phyloP scores from a whole-genome alignment of 2,329 filamentous ascomycete genomes.

The Aspergillus sp. region DNA sequence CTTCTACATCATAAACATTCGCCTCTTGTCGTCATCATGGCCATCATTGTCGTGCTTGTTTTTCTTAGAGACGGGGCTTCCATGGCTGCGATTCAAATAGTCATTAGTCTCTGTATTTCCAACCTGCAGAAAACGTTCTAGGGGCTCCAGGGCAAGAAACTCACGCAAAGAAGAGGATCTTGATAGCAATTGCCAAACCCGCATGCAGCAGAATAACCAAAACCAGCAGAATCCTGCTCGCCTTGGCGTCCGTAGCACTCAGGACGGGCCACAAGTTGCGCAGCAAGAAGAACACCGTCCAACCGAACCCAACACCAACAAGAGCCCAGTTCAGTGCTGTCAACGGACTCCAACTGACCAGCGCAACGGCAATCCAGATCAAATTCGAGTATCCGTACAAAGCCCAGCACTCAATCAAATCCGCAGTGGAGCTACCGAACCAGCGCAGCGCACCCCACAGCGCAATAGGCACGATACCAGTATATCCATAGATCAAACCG shows the following conservation, averaged over 20 bases:
- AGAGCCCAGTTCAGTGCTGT: conserved; percentile 88
- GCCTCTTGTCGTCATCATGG: conserved; percentile 20
- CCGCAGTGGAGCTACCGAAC: conserved; percentile 90
- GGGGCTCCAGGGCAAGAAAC: conserved; percentile 16
- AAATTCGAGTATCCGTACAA: conserved; percentile 95
- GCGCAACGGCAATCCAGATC: conserved; percentile 91
- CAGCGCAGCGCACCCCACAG: conserved; percentile 87
- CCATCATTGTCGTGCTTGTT: conserved; percentile 28
- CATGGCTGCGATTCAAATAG: conserved; percentile 41
- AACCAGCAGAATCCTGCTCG: conserved; percentile 78
- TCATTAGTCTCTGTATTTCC: neutral
- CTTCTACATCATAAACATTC: conserved; percentile 22
- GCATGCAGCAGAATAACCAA: conserved; percentile 79
- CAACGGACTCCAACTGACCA: conserved; percentile 84
- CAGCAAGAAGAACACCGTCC: conserved; percentile 76
- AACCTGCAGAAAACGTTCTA: conserved; percentile 7
- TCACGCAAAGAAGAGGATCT: conserved; percentile 88
- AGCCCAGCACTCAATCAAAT: conserved; percentile 90
- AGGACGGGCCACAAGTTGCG: conserved; percentile 87
- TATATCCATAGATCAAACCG: conserved; percentile 93
- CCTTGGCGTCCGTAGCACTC: conserved; percentile 85
- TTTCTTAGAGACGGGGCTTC: conserved; percentile 52
- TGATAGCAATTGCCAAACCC: conserved; percentile 87
- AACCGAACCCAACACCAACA: conserved; percentile 74
- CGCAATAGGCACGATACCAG: conserved; percentile 71